Percentiles rank a stretch among this genome's conserved stretches.
phyloP scores from a whole-genome alignment of 2,329 filamentous ascomycete species.

The Ploettnerulaceae sp. region DNA sequence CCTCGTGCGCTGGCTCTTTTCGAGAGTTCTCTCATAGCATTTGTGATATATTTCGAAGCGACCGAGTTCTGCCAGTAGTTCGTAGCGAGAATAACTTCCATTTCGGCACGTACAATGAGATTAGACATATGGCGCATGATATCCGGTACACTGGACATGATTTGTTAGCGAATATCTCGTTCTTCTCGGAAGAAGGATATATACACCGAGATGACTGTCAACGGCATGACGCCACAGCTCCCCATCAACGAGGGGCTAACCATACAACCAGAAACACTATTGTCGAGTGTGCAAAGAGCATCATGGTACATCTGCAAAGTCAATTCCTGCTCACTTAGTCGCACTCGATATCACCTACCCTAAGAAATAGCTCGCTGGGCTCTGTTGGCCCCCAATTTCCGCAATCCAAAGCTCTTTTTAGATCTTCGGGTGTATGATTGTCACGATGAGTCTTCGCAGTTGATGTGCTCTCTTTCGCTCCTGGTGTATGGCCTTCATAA shows the following conservation, averaged over 20 bases:
- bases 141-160: conserved; percentile 52
- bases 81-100: conserved; percentile 69
- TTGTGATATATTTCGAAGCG: conserved; percentile 61
- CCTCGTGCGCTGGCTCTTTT: conserved; percentile 54
- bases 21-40: conserved; percentile 66
- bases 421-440: conserved; percentile 36
- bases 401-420: conserved; percentile 53
- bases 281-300: conserved; percentile 26
- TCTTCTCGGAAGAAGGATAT: conserved; percentile 2
- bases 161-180: conserved; percentile 3
- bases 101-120: conserved; percentile 65
- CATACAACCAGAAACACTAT: conserved; percentile 38
- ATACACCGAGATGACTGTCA: conserved; percentile 62
- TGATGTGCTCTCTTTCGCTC: conserved; percentile 20
- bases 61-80: conserved; percentile 68
- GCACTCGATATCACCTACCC: conserved; percentile 36
- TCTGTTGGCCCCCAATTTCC: conserved; percentile 61
- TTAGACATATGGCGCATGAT: conserved; percentile 72
- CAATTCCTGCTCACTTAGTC: conserved; percentile 1
- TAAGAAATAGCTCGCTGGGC: conserved; percentile 65
- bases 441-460: conserved; percentile 22
- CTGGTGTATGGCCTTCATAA: conserved; percentile 37
- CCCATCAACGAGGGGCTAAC: conserved; percentile 57
- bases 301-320: conserved; percentile 29
- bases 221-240: conserved; percentile 57